Percentiles rank a stretch among this genome's conserved stretches.
These are phyloP conservation scores for Diutina ranongensis DNA, from an alignment of 1,139 yeast species.

Conservation along the genomic window DNA sequence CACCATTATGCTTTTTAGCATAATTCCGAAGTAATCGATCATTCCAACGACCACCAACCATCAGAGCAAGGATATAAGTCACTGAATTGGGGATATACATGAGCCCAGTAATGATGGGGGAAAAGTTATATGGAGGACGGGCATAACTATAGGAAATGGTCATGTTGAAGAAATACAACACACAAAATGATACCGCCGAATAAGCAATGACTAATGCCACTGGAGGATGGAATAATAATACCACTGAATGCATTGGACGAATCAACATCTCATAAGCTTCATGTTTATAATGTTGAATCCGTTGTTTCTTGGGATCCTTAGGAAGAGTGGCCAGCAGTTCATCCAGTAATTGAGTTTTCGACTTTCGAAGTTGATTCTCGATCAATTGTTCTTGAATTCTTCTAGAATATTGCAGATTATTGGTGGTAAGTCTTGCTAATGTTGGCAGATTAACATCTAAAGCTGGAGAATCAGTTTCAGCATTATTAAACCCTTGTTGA, in stretches of 20 bases:
- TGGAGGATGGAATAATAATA: slow-evolving; percentile 58
- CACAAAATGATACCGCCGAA: slow-evolving; percentile 59
- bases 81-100: slow-evolving; percentile 77
- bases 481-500: background rate
- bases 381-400: slow-evolving; percentile 16
- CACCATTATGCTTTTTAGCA: slow-evolving; percentile 49
- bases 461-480: slow-evolving; percentile 17
- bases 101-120: slow-evolving; percentile 56
- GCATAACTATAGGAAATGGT: slow-evolving; percentile 57
- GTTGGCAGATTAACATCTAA: slow-evolving; percentile 31
- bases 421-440: slow-evolving; percentile 25
- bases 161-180: slow-evolving; percentile 64
- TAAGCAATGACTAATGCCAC: slow-evolving; percentile 53
- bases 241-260: slow-evolving; percentile 40
- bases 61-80: slow-evolving; percentile 61
- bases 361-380: background rate
- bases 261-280: slow-evolving; percentile 29
- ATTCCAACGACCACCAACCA: slow-evolving; percentile 72
- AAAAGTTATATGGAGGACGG: slow-evolving; percentile 57
- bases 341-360: background rate
- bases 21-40: slow-evolving; percentile 48
- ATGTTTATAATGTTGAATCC: background rate
- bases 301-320: background rate
- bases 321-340: background rate
- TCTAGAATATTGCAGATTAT: slow-evolving; percentile 23